These are phyloP conservation scores for Daldinia sp. DNA, from an alignment of 2,329 filamentous ascomycete genomes.

Conservation along the genomic window DNA sequence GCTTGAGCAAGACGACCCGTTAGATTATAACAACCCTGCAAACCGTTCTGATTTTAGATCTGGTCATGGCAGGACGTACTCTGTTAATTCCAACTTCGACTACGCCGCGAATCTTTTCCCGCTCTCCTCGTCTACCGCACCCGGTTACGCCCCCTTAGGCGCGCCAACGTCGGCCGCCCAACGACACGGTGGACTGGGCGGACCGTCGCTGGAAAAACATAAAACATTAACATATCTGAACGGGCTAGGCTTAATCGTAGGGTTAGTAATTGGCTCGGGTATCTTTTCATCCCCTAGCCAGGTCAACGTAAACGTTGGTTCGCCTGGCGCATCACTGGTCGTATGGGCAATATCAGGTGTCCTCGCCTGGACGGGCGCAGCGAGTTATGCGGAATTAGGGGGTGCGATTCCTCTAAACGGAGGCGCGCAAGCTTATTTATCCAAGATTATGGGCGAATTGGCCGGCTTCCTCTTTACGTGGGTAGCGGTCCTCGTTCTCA, in stretches of 20 bases:
- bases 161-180: conserved; percentile 68
- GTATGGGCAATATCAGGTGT: conserved; percentile 92
- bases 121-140: conserved; percentile 79
- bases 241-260: conserved; percentile 88
- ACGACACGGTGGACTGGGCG: conserved; percentile 65
- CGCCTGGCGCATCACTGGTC: conserved; percentile 87
- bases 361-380: conserved; percentile 93
- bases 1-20: conserved; percentile 84
- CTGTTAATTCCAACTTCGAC: conserved; percentile 92
- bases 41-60: conserved; percentile 52
- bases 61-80: conserved; percentile 75
- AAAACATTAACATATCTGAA: conserved; percentile 97
- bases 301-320: conserved; percentile 90
- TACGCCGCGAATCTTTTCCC: conserved; percentile 94
- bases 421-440: conserved; percentile 90
- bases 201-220: conserved; percentile 88
- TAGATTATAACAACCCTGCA: conserved; percentile 68
- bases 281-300: conserved; percentile 96
- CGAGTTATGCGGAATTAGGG: conserved; percentile 94
- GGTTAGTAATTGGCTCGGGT: conserved; percentile 92
- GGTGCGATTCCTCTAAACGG: conserved; percentile 96
- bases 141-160: conserved; percentile 83
- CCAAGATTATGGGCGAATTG: conserved; percentile 95
- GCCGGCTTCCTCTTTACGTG: conserved; percentile 95
- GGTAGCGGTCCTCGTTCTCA: conserved; percentile 92